Evolutionary conservation across 352 stramenopile species (phyloP).

Genomic region (Globisporangium paroecandrum): DNA sequence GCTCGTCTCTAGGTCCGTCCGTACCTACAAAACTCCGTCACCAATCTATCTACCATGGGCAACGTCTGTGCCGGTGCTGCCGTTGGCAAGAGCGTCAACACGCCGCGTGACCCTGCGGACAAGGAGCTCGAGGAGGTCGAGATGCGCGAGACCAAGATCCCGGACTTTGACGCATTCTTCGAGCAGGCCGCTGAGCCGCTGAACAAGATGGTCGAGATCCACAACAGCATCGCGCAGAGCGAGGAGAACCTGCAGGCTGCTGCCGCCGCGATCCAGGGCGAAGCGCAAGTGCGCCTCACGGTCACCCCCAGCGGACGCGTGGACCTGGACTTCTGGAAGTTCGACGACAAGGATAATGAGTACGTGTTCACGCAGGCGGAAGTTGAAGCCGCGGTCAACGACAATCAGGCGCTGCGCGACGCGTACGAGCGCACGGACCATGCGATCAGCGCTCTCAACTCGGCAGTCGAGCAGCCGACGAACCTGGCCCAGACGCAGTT

Average conservation of each 20-base stretch:
- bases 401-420: constrained; percentile 21
- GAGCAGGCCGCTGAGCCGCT: constrained; percentile 18
- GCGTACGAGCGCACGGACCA: constrained; percentile 26
- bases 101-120: constrained; percentile 24
- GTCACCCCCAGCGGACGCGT: constrained; percentile 22
- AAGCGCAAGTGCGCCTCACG: constrained; percentile 37
- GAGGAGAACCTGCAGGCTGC: constrained; percentile 53
- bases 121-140: constrained; percentile 30
- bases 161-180: constrained; percentile 28
- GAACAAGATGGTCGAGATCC: constrained; percentile 27
- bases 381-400: constrained; percentile 22
- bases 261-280: constrained; percentile 42
- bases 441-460: constrained; percentile 30
- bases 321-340: constrained; percentile 36
- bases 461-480: constrained; percentile 30
- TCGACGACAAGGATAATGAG: constrained; percentile 44
- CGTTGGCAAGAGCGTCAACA: constrained; percentile 32
- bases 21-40: not conserved
- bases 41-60: constrained; percentile 33
- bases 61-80: constrained; percentile 50
- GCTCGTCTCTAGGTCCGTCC: not conserved
- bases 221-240: constrained; percentile 53
- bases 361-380: constrained; percentile 26
- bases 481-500: constrained; percentile 29
- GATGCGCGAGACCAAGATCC: constrained; percentile 27